A percentile compares a stretch with the other conserved stretches of the same genome.
Conservation (phyloP, 345 rosid genomes). For the Stellera chamaejasme region DNA sequence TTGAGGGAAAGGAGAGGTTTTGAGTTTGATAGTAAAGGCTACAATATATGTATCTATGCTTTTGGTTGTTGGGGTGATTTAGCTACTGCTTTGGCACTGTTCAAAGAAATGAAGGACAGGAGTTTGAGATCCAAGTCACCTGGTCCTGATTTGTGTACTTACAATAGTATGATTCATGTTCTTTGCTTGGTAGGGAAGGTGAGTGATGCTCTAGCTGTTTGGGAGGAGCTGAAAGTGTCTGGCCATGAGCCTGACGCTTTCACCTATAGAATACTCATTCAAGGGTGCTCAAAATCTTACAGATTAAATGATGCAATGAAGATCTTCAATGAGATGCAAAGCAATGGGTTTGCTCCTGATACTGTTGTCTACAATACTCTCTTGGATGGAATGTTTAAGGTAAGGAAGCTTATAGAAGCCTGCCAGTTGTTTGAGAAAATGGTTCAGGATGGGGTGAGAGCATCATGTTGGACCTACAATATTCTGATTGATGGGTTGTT, state of each 20-base stretch:
- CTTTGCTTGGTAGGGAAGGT: constrained; percentile 67
- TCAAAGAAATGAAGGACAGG: constrained; percentile 69
- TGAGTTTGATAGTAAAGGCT: constrained; percentile 58
- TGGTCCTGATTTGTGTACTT: constrained; percentile 83
- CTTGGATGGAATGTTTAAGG: constrained; percentile 73
- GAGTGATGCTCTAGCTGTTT: constrained; percentile 61
- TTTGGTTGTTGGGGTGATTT: constrained; percentile 87
- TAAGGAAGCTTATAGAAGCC: constrained; percentile 69
- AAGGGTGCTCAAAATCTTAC: constrained; percentile 68
- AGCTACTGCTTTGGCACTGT: constrained; percentile 49
- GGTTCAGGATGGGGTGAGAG: constrained; percentile 75
- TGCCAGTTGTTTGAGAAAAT: constrained; percentile 82
- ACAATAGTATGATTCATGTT: constrained; percentile 70
- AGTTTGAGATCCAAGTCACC: constrained; percentile 24
- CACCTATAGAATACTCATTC: constrained; percentile 63
- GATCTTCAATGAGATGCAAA: constrained; percentile 67
- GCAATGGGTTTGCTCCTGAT: constrained; percentile 54
- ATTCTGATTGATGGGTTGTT: constrained; percentile 81
- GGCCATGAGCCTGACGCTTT: constrained; percentile 81
- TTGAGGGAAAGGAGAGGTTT: constrained; percentile 37
- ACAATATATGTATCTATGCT: constrained; percentile 77
- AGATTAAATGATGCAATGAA: constrained; percentile 58
- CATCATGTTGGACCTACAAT: constrained; percentile 84
- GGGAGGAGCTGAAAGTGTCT: constrained; percentile 70
- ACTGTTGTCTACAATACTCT: constrained; percentile 61